phyloP scores from a whole-genome alignment of 148 eudicot genomes.

The Diospyros lotus region DNA sequence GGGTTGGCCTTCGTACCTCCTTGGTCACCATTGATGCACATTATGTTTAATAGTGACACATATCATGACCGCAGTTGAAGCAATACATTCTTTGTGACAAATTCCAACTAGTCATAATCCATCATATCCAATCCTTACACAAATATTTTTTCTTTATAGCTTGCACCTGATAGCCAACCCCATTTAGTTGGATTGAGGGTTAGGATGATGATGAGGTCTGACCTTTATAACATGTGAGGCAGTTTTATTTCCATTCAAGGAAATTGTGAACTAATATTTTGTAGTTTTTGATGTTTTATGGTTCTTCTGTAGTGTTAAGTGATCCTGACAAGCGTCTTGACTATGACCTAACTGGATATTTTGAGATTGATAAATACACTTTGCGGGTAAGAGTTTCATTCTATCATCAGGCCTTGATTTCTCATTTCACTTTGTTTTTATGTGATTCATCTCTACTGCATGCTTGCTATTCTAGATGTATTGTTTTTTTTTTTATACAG shows the following conservation, averaged over 20 bases:
- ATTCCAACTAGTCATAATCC: too few relatives aligned
- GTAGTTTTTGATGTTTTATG: background rate
- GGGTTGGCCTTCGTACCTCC: too few relatives aligned
- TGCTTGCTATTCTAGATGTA: slow-evolving; percentile 6
- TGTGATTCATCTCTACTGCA: background rate
- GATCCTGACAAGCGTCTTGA: slow-evolving; percentile 57
- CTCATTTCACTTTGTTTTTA: background rate
- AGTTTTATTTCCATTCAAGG: background rate
- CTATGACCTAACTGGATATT: slow-evolving; percentile 51
- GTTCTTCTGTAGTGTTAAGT: slow-evolving; percentile 42
- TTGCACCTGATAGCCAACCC: too few relatives aligned
- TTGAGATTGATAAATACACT: slow-evolving; percentile 54
- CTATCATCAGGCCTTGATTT: background rate
- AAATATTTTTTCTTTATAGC: too few relatives aligned
- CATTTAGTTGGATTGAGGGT: too few relatives aligned
- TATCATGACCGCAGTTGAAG: too few relatives aligned
- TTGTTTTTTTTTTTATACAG: slow-evolving; percentile 21
- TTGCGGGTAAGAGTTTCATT: slow-evolving; percentile 33
- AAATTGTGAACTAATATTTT: background rate
- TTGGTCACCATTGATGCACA: too few relatives aligned
- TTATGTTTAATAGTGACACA: too few relatives aligned
- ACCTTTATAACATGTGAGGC: background rate
- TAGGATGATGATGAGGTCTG: too few relatives aligned
- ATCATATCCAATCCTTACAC: too few relatives aligned
- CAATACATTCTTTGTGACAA: too few relatives aligned